Base-by-base conservation (phyloP, 2,329 filamentous ascomycete genomes). In the Talaromyces piceae region DNA sequence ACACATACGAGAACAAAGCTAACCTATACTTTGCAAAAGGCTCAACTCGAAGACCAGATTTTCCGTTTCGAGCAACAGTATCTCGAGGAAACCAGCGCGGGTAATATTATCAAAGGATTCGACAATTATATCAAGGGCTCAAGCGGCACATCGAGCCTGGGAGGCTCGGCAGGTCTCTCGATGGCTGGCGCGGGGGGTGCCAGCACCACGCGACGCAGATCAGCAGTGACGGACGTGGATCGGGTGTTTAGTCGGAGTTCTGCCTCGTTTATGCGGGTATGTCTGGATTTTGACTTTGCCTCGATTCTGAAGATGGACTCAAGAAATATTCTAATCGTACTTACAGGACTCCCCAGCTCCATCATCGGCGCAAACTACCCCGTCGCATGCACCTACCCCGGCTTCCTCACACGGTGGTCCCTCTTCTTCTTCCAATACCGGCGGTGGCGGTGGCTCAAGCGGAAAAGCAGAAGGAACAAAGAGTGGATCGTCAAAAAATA, bases 71-170 rank as follows among this genome's bases (percentile, higher is more conserved):
- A 98, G 69, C 82, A 84, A 52, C 79, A 84, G 16, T 98, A 98
- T 68, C 82, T 98, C 47, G 91, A 97, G 68, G 89, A 89, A 62
- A 94, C 90, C 4, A 82, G 78, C 60, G 80, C 81, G 18, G 93
- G 93, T 41, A 98, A 98, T 73, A 97, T 98, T 65, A 91, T 98
- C 67, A 90, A 88, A 45, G 93, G 93, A 20, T 98, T 98, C 69
- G 93, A 98, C 69, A 94, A 90, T 66, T 98, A 97, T 73, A 94
- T 95, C 76, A 98, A 98, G 70, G 91, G 88, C 50, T 79, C 81
- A 7, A 80, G 82, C n/a, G 76, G 72, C 3, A 63, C 67, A 1
- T 60, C 58, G 22, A 47, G 51, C 4, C 47, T 53, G 1, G 47
- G 51, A 16, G 41, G 45, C 6, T 61, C 61, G 1, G 59, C 61